A percentile compares a stretch with the other conserved stretches of the same genome.
These are phyloP conservation scores for grape (Vitis vinifera) DNA, from an alignment of 164 flowering plant species.

Conservation along the genomic window ASM3070453v1 NC_081823.1:1356501-1357000, in stretches of 20 bases:
- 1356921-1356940: conserved; percentile 74
- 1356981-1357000: conserved; percentile 68
- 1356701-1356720: conserved; percentile 58
- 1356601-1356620: conserved; percentile 15
- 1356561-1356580: conserved; percentile 93
- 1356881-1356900: conserved; percentile 8
- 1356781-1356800: conserved; percentile 85
- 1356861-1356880: background rate
- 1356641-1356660: background rate
- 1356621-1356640: background rate
- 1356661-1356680: conserved; percentile 4
- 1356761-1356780: conserved; percentile 74
- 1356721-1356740: conserved; percentile 72
- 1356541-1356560: conserved; percentile 86
- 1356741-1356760: conserved; percentile 84
- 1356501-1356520: conserved; percentile 75
- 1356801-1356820: conserved; percentile 96
- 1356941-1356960: conserved; percentile 93
- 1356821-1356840: conserved; percentile 29
- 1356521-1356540: conserved; percentile 68
- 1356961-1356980: conserved; percentile 76
- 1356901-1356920: conserved; percentile 58
- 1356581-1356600: conserved; percentile 95
- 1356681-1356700: background rate
- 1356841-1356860: conserved; percentile 1